Evolutionary conservation across 305 asterid species (phyloP).

Genomic region (Solanum hybrid): DNA sequence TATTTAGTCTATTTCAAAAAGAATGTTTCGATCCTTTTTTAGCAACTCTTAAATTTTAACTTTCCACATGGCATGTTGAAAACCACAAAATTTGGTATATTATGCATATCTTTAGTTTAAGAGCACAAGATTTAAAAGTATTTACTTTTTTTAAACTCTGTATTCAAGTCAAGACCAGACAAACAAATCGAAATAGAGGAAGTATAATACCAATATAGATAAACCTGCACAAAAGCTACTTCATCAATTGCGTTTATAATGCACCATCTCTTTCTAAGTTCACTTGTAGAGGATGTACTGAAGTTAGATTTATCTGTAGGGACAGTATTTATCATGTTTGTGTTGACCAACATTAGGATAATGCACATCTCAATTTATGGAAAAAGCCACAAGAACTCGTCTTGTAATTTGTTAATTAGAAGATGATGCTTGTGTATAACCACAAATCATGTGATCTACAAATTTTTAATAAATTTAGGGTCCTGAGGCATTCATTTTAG

Average conservation of each 20-base stretch:
- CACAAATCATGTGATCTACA: not conserved
- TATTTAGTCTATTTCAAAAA: not conserved
- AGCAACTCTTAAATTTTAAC: too few relatives aligned
- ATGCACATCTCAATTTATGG: not conserved
- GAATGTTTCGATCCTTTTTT: not conserved
- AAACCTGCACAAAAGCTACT: not conserved
- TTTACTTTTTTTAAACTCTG: not conserved
- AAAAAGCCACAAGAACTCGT: not conserved
- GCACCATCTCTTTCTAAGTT: not conserved
- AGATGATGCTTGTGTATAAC: not conserved
- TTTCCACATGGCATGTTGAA: too few relatives aligned
- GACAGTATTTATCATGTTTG: not conserved
- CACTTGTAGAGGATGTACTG: not conserved
- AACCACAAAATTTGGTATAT: not conserved
- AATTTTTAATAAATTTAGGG: not conserved
- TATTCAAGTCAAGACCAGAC: not conserved
- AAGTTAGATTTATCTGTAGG: not conserved
- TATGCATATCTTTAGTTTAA: not conserved
- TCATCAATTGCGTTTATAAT: not conserved
- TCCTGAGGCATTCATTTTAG: not conserved
- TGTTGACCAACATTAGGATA: not conserved
- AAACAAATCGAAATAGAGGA: not conserved
- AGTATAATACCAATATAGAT: not conserved
- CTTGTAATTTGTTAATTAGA: not conserved
- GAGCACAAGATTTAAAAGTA: not conserved